Percentiles rank a stretch among this genome's conserved stretches.
Evolutionary conservation across 2,329 filamentous ascomycete genomes (phyloP).

Genomic region (Hypoxylon sp.): DNA sequence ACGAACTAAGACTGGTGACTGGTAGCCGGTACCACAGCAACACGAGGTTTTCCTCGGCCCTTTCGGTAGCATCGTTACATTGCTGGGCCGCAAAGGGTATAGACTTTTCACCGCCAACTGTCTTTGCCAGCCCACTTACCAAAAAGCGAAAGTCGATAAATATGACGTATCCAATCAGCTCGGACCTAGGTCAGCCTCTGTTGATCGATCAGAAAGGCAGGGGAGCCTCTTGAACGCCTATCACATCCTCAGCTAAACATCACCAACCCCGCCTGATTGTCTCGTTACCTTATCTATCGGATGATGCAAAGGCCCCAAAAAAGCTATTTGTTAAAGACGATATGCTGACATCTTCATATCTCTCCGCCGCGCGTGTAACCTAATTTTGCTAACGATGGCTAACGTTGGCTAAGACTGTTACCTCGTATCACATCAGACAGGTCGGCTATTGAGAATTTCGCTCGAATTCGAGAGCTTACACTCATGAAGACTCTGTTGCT

Average conservation of each 20-base stretch:
- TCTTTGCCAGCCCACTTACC: constrained; percentile 43
- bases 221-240: constrained; percentile 41
- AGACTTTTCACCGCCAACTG: constrained; percentile 41
- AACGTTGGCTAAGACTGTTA: constrained; percentile 39
- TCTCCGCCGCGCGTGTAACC: constrained; percentile 36
- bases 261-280: constrained; percentile 42
- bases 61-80: constrained; percentile 46
- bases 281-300: constrained; percentile 46
- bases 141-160: constrained; percentile 43
- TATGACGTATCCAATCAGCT: constrained; percentile 49
- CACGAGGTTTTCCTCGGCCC: constrained; percentile 51
- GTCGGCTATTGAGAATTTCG: constrained; percentile 32
- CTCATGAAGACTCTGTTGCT: constrained; percentile 31
- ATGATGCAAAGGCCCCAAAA: constrained; percentile 24
- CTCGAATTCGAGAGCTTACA: constrained; percentile 30
- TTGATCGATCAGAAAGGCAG: constrained; percentile 39
- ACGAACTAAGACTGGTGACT: constrained; percentile 61
- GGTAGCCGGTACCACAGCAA: constrained; percentile 51
- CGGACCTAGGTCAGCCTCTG: constrained; percentile 37
- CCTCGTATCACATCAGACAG: constrained; percentile 46
- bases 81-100: constrained; percentile 41
- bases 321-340: constrained; percentile 35
- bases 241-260: constrained; percentile 39
- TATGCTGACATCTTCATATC: constrained; percentile 35
- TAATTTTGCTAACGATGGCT: constrained; percentile 7